Evolutionary conservation across 1,284 basidiomycete species (phyloP), one percentile per base, ranked within the genome.

Genomic region (Sanghuangporus sanghuang): DNA sequence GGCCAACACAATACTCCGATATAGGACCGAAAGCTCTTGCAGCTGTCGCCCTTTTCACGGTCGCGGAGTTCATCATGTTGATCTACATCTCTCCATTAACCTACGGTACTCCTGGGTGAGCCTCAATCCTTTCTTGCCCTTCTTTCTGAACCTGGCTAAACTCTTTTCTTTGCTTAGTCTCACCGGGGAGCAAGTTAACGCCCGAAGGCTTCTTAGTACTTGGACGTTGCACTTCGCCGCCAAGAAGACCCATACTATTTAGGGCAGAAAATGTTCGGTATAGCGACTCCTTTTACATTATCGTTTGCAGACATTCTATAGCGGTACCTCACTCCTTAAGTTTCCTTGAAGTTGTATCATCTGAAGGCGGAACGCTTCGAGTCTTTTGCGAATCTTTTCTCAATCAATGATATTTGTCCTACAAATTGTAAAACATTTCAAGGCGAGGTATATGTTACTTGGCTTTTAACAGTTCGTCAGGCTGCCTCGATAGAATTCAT

Each of bases 71-170:
- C 64, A 77, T 77, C 49, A 81, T 89, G 77, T 94, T 89, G 69
- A 68, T 84, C 52, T 97, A 85, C 79, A 78, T 95, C 60, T 82
- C 90, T 27, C 95, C 95, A 44, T 78, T 98, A 70, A 97, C 95
- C 9, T 98, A 96, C 73, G 96, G 95, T 56, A 90, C 90, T 32
- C 90, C 93, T 67, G 91, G 93, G 93, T 95, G 77, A 72, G 90
- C 82, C 23, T 18, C 1, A 55, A 46, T 65, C 63, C 21, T 44
- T 48, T 3, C 52, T 12, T 21, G 48, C 65, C 59, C 32, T 58
- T 49, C 44, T 58, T 27, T 49, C 32, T 63, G 39, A 21, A n/a
- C 32, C 3, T 62, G 21, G 42, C 48, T 66, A 61, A 67, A 52
- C 44, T 68, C 1, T 67, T 46, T 32, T 16, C 62, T 59, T n/a